Evolutionary conservation across 2,329 filamentous ascomycete genomes (phyloP), one percentile per base, ranked within the genome.

Genomic region (Laburnicola sp.): DNA sequence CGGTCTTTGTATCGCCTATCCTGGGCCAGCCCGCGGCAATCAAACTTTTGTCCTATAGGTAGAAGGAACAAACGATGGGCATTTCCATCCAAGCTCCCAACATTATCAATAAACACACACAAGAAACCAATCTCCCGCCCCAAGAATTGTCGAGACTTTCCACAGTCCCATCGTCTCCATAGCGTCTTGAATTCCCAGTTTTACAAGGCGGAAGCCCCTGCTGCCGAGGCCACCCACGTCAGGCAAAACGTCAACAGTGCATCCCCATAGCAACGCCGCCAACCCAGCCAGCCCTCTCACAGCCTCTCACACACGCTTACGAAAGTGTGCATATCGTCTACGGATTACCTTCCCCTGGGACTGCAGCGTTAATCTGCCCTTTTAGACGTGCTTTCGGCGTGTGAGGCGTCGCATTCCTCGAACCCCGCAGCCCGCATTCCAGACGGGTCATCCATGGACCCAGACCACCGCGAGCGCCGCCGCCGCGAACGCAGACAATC

Each of bases 221-320:
- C 57, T 38, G 50, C 45, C 45, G 60, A 45, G 43, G 54, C 49
- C 53, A 39, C 60, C 64, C 65, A 66, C 64, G 61, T 66, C 59
- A 58, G 60, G 59, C 53, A 60, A 56, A 41, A 48, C 42, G 43
- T 59, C 58, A 64, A 67, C 51, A 63, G 6, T 11, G 43, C 48
- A 50, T 70, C 60, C 38, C 66, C 63, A 54, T 54, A 63, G 68
- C 67, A 70, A 71, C 68, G 45, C 42, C 44, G 16, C 35, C 40
- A 45, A 31, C 53, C 41, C 45, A 50, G 41, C 39, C 16, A 16
- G 16, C 16, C 16, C 48, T 48, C 58, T 57, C 55, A 56, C 62
- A 56, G 54, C 47, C 52, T 51, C 53, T 50, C 48, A 44, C 34
- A 40, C 51, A 42, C 50, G 50, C 50, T 54, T 48, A 51, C 51